A percentile compares a stretch with the other conserved stretches of the same genome.
Evolutionary conservation across 345 rosid species (phyloP).

Genomic region (Euphorbia tirucalli): DNA sequence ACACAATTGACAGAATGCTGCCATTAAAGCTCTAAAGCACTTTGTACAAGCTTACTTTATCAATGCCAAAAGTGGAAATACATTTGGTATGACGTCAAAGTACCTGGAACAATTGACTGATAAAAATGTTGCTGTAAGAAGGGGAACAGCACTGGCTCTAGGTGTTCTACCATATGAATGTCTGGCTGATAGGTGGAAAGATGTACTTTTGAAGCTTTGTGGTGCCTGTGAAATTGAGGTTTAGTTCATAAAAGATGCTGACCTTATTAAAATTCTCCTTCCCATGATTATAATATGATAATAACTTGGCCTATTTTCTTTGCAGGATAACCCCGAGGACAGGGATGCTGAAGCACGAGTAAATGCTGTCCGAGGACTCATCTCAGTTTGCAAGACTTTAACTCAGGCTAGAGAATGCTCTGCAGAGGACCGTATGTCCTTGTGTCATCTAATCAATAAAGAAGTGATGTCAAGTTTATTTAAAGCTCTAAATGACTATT

Average conservation of each 20-base stretch:
- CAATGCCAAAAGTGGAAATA: constrained; percentile 33
- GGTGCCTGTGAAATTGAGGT: constrained; percentile 80
- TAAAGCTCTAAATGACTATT: constrained; percentile 88
- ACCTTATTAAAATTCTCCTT: neutral
- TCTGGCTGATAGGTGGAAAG: constrained; percentile 60
- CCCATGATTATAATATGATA: constrained; percentile 9
- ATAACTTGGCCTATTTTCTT: constrained; percentile 20
- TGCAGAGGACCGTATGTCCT: constrained; percentile 40
- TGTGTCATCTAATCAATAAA: constrained; percentile 61
- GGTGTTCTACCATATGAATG: constrained; percentile 76
- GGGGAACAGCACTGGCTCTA: constrained; percentile 85
- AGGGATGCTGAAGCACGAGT: constrained; percentile 97
- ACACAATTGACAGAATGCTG: constrained; percentile 50
- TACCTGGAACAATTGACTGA: constrained; percentile 64
- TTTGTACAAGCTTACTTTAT: constrained; percentile 56
- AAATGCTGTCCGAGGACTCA: constrained; percentile 88
- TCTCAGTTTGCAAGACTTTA: constrained; percentile 77
- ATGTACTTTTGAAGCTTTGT: constrained; percentile 70
- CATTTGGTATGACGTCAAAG: constrained; percentile 47
- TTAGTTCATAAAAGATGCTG: constrained; percentile 13
- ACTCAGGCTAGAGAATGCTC: constrained; percentile 42
- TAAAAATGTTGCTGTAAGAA: constrained; percentile 82
- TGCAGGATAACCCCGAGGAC: constrained; percentile 80
- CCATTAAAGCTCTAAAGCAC: constrained; percentile 71
- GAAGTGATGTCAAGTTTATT: constrained; percentile 80